Conservation (phyloP, 306 rosid genomes). For the Dalbergia cultrata region DNA sequence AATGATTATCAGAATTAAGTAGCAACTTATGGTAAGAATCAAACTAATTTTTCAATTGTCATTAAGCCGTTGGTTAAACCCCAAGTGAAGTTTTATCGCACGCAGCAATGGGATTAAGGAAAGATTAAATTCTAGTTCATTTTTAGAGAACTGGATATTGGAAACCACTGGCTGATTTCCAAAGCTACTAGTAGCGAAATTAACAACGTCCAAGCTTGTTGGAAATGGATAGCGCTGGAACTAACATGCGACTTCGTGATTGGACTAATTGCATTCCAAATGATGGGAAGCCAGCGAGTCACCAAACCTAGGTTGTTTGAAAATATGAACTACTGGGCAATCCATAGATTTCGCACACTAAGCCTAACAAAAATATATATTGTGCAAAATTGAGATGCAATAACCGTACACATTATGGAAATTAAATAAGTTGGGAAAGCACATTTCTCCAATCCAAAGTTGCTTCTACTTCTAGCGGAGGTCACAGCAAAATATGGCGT, state of each 20-base stretch:
- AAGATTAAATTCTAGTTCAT: neutral
- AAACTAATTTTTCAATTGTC: too few species aligned
- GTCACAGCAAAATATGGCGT: constrained; percentile 31
- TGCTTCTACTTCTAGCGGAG: neutral
- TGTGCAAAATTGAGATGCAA: neutral
- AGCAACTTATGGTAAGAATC: too few species aligned
- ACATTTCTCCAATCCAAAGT: constrained; percentile 17
- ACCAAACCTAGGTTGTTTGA: neutral
- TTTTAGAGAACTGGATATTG: neutral
- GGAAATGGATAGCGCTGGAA: neutral
- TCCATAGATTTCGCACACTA: neutral
- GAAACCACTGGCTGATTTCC: neutral
- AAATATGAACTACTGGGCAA: neutral
- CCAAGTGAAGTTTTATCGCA: neutral
- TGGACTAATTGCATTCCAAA: neutral
- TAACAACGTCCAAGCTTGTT: too few species aligned
- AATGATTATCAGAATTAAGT: too few species aligned
- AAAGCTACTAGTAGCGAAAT: neutral
- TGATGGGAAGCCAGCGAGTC: neutral
- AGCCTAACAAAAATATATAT: neutral
- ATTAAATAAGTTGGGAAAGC: neutral
- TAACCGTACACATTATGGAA: neutral
- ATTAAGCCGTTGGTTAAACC: too few species aligned
- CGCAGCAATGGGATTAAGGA: neutral
- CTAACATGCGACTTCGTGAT: too few species aligned